Conservation (phyloP, 257 asterid genomes). For the Prunella vulgaris region DNA sequence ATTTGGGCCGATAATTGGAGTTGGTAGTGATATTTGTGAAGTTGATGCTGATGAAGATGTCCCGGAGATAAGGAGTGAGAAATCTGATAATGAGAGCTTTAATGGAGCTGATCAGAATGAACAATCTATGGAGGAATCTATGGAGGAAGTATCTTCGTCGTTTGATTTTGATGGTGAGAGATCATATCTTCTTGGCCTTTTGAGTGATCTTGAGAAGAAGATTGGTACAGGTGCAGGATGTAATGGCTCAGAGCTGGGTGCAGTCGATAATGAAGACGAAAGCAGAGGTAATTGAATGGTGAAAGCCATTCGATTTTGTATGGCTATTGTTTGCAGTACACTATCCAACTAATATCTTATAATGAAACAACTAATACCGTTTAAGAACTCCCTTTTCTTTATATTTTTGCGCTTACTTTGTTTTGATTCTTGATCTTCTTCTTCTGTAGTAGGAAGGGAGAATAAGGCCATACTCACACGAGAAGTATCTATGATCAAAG, state of each 20-base stretch:
- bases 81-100: conserved; percentile 43
- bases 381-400: no score
- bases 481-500: conserved; percentile 56
- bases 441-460: conserved; percentile 24
- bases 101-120: conserved; percentile 28
- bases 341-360: no score
- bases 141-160: conserved; percentile 30
- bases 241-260: conserved; percentile 11
- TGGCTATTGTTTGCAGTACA: no score
- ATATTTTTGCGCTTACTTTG: neutral
- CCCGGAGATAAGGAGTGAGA: conserved; percentile 48
- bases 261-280: conserved; percentile 23
- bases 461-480: conserved; percentile 39
- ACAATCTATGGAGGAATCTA: neutral
- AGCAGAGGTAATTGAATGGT: conserved; percentile 29
- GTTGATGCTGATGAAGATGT: conserved; percentile 65
- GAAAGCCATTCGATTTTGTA: neutral
- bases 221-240: conserved; percentile 29
- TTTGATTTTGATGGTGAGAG: conserved; percentile 55
- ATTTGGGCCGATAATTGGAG: conserved; percentile 43
- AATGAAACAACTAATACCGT: no score
- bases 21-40: conserved; percentile 62
- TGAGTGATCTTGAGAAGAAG: conserved; percentile 46
- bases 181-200: conserved; percentile 40
- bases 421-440: neutral